These are phyloP conservation scores for Urochloa ruziziensis DNA, from an alignment of 176 grass and related monocot species.

Conservation along the genomic window DNA sequence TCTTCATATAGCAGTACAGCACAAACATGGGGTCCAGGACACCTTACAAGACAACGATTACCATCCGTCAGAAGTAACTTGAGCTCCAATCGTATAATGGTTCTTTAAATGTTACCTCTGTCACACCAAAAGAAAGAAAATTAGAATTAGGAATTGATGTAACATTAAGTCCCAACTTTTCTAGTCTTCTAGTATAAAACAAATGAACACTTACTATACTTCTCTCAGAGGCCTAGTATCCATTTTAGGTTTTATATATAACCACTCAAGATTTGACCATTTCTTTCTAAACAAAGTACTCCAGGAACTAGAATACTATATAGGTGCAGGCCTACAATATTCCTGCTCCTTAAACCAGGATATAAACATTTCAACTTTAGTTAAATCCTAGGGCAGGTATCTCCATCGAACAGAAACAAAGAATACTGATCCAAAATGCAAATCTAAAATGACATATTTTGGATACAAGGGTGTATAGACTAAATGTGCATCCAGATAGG, in stretches of 20 bases:
- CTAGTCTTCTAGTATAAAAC: neutral
- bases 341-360: neutral
- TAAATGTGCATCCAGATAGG: constrained; percentile 1
- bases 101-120: neutral
- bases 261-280: neutral
- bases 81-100: neutral
- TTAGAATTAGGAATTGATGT: neutral
- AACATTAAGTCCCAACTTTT: neutral
- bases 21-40: neutral
- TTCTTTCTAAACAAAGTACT: neutral
- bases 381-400: neutral
- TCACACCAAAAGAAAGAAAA: neutral
- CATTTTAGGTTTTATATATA: neutral
- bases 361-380: neutral
- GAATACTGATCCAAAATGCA: neutral
- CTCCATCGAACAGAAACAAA: neutral
- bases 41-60: neutral
- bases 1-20: neutral
- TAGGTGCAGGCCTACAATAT: neutral
- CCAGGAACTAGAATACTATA: neutral
- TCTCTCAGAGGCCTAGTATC: neutral
- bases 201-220: neutral
- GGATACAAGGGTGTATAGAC: neutral
- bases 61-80: neutral
- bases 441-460: neutral